A percentile compares a stretch with the other conserved stretches of the same genome.
These are phyloP conservation scores for Lentinus polychrous DNA, from an alignment of 1,284 basidiomycete species.

Conservation along the genomic window DNA sequence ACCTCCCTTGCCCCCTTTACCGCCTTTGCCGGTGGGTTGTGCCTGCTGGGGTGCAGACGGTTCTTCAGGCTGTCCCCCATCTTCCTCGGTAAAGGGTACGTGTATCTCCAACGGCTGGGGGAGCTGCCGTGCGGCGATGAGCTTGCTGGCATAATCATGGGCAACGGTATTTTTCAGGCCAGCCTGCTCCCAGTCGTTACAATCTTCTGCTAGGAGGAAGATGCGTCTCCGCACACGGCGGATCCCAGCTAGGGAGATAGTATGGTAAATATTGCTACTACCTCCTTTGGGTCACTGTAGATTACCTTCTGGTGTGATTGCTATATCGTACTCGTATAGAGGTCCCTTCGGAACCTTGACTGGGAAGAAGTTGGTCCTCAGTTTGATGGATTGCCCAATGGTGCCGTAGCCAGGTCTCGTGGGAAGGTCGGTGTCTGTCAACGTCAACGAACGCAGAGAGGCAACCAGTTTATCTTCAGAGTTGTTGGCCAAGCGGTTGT, in stretches of 20 bases:
- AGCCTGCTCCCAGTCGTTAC: slow-evolving; percentile 44
- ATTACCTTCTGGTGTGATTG: slow-evolving; percentile 41
- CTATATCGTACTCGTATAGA: slow-evolving; percentile 63
- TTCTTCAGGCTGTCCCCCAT: slow-evolving; percentile 20
- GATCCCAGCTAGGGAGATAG: slow-evolving; percentile 26
- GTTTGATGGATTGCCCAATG: slow-evolving; percentile 47
- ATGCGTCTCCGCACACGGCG: slow-evolving; percentile 61
- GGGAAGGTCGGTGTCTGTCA: slow-evolving; percentile 48
- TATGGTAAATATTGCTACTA: slow-evolving; percentile 15
- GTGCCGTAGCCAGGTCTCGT: slow-evolving; percentile 63
- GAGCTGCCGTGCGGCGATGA: slow-evolving; percentile 50
- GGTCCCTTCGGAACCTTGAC: slow-evolving; percentile 54
- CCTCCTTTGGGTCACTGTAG: background rate
- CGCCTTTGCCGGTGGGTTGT: background rate
- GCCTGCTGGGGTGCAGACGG: slow-evolving; percentile 1
- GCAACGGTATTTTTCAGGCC: slow-evolving; percentile 52
- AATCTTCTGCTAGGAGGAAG: slow-evolving; percentile 62
- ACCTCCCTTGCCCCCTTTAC: slow-evolving; percentile 11
- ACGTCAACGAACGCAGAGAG: slow-evolving; percentile 35
- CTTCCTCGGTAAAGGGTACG: slow-evolving; percentile 60
- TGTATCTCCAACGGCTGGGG: slow-evolving; percentile 52
- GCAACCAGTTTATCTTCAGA: slow-evolving; percentile 52
- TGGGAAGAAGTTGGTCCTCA: slow-evolving; percentile 74
- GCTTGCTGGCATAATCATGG: slow-evolving; percentile 61
- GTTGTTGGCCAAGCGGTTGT: slow-evolving; percentile 49